Conservation (phyloP, 345 rosid species). For the Rubroshorea leprosula region DNA sequence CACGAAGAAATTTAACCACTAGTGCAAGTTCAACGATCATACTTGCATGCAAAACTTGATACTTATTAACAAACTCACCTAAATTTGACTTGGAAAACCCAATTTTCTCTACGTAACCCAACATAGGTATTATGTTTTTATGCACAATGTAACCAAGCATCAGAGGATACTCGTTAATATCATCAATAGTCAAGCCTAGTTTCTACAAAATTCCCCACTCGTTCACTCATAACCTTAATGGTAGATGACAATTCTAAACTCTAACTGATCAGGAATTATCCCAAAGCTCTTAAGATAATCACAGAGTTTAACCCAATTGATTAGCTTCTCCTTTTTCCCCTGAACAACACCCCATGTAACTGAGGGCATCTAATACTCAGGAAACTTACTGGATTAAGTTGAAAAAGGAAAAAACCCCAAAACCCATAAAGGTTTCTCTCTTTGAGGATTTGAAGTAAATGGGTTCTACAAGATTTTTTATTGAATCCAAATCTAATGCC, state of each 20-base stretch:
- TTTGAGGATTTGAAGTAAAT: constrained; percentile 11
- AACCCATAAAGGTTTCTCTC: constrained; percentile 18
- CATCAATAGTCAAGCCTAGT: constrained; percentile 69
- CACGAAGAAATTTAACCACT: constrained; percentile 78
- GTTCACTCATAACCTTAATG: constrained; percentile 78
- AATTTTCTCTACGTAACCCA: constrained; percentile 74
- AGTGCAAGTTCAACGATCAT: constrained; percentile 92
- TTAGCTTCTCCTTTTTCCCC: constrained; percentile 79
- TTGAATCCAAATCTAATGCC: constrained; percentile 8
- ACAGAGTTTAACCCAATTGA: constrained; percentile 82
- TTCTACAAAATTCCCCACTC: constrained; percentile 80
- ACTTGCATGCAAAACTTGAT: constrained; percentile 74
- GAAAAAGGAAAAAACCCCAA: constrained; percentile 32
- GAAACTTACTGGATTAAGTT: constrained; percentile 60
- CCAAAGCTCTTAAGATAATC: constrained; percentile 81
- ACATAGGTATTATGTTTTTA: constrained; percentile 84
- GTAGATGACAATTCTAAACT: constrained; percentile 78
- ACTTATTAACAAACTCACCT: constrained; percentile 77
- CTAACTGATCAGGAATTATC: constrained; percentile 81
- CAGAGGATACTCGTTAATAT: constrained; percentile 77
- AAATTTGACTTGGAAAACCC: constrained; percentile 66
- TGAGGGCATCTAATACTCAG: constrained; percentile 91
- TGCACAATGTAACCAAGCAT: constrained; percentile 80
- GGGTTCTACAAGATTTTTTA: constrained; percentile 26
- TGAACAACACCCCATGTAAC: constrained; percentile 94